Evolutionary conservation across 352 stramenopile genomes (phyloP).

Genomic region (Globisporangium uncinulatum): DNA sequence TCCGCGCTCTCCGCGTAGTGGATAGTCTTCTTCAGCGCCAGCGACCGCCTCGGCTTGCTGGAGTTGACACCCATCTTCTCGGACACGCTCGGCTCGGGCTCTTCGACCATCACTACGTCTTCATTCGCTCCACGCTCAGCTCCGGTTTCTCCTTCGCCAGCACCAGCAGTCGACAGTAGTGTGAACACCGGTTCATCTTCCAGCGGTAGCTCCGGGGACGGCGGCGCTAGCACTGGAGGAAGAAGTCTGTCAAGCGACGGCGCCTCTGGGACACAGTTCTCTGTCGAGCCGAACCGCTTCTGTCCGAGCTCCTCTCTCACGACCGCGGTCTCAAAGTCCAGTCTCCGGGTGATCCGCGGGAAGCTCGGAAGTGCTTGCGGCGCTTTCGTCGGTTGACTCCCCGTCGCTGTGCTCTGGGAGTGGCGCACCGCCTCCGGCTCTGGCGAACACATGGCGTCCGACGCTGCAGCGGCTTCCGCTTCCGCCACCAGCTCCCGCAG

Average conservation of each 20-base stretch:
- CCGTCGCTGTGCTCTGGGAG: conserved; percentile 4
- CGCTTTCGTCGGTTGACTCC: conserved; percentile 11
- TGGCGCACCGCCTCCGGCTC: conserved; percentile 8
- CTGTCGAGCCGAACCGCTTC: not conserved
- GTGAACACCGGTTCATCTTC: conserved; percentile 13
- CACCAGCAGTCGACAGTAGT: not conserved
- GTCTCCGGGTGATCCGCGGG: conserved; percentile 31
- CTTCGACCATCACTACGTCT: not conserved
- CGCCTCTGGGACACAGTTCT: conserved; percentile 27
- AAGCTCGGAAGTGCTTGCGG: conserved; percentile 15
- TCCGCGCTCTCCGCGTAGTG: not conserved
- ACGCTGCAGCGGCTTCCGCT: conserved; percentile 13
- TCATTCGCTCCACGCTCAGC: not conserved
- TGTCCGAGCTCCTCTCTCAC: not conserved
- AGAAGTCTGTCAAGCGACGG: conserved; percentile 6
- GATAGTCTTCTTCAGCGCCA: conserved; percentile 5
- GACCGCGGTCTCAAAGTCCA: conserved; percentile 35
- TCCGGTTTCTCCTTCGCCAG: not conserved
- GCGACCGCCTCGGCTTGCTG: conserved; percentile 8
- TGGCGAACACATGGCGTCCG: conserved; percentile 20
- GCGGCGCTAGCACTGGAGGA: not conserved
- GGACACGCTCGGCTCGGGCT: not conserved
- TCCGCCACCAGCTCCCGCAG: conserved; percentile 25
- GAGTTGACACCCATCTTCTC: not conserved
- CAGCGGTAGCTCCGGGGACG: conserved; percentile 1